Percentiles rank a stretch among this genome's conserved stretches.
Conservation (phyloP, 164 flowering plant species). For the grape (Vitis vinifera) region DNA sequence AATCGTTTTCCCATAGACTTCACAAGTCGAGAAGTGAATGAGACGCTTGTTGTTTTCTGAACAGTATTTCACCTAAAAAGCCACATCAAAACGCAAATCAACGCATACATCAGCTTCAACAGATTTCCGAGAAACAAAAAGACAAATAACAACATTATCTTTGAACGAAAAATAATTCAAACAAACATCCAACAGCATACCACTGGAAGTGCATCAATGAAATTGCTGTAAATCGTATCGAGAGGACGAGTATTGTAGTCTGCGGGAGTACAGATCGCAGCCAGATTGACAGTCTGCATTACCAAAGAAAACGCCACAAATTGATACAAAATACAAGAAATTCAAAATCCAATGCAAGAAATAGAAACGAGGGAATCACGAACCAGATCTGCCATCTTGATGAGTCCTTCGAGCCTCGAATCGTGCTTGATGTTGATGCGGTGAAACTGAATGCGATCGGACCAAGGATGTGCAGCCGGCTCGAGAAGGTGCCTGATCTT, state of each 20-base stretch:
- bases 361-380: not conserved
- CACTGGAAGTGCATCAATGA: slow-evolving; percentile 84
- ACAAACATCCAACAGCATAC: slow-evolving; percentile 27
- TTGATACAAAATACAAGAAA: slow-evolving; percentile 9
- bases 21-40: slow-evolving; percentile 98
- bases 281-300: slow-evolving; percentile 69
- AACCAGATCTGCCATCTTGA: slow-evolving; percentile 98
- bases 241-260: slow-evolving; percentile 86
- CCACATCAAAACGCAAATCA: slow-evolving; percentile 1
- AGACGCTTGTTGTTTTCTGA: slow-evolving; percentile 95
- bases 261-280: slow-evolving; percentile 92
- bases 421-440: slow-evolving; percentile 95
- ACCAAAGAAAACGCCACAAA: not conserved
- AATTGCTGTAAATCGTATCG: slow-evolving; percentile 82
- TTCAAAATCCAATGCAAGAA: not conserved
- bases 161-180: not conserved
- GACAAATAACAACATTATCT: not conserved
- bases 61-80: slow-evolving; percentile 80
- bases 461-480: slow-evolving; percentile 48
- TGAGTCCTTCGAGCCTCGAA: slow-evolving; percentile 92
- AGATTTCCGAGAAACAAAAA: not conserved
- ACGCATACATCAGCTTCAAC: slow-evolving; percentile 10
- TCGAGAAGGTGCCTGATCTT: slow-evolving; percentile 87
- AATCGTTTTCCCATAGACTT: slow-evolving; percentile 93
- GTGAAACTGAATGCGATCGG: slow-evolving; percentile 86